Evolutionary conservation across 257 asterid genomes (phyloP).

Genomic region (Petunia secreta): DNA sequence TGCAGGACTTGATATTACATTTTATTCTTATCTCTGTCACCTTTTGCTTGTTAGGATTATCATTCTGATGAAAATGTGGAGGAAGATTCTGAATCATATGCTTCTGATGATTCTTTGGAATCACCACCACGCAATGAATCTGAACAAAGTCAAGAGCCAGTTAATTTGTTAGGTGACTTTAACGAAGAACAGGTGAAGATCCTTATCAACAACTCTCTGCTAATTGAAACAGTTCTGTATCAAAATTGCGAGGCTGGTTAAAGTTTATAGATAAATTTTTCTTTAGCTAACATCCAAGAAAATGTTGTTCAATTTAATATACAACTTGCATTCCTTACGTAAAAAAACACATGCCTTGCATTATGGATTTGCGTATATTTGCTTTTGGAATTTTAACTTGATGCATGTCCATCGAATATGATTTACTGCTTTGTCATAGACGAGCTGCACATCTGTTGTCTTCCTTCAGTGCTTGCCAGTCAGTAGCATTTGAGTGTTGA

Average conservation of each 20-base stretch:
- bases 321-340: too few species aligned
- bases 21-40: conserved; percentile 34
- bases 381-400: background rate
- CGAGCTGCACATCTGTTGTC: conserved; percentile 9
- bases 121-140: conserved; percentile 17
- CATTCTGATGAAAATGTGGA: conserved; percentile 48
- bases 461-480: background rate
- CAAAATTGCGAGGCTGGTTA: too few species aligned
- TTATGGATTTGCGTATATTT: too few species aligned
- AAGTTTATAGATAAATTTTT: too few species aligned
- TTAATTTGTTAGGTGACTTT: conserved; percentile 51
- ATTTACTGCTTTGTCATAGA: background rate
- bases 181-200: conserved; percentile 68
- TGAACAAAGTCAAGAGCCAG: background rate
- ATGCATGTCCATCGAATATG: background rate
- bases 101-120: conserved; percentile 16
- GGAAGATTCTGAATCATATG: conserved; percentile 47
- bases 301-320: too few species aligned
- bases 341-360: too few species aligned
- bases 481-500: background rate
- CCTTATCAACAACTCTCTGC: too few species aligned
- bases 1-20: conserved; percentile 28
- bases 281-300: too few species aligned
- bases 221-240: too few species aligned
- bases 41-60: conserved; percentile 50